Evolutionary conservation across 768 basidiomycete species (phyloP).

Genomic region (Amanita phalloides): DNA sequence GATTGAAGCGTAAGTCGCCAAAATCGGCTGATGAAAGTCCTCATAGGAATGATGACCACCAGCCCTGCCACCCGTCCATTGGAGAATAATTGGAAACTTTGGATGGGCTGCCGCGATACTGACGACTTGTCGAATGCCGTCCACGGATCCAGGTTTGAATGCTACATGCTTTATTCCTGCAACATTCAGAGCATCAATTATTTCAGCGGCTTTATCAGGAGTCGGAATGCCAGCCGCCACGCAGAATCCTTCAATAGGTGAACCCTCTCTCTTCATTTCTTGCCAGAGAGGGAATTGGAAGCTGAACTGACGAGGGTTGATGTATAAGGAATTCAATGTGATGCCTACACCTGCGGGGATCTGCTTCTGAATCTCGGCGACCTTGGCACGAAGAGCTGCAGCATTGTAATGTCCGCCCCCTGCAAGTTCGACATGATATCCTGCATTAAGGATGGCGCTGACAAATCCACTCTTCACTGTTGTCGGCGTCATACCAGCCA

Average conservation of each 20-base stretch:
- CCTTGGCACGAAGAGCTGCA: conserved; percentile 78
- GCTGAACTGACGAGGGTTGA: conserved; percentile 93
- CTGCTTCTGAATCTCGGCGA: conserved; percentile 81
- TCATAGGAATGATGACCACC: conserved; percentile 98
- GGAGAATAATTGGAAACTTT: conserved; percentile 93
- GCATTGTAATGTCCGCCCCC: conserved; percentile 97
- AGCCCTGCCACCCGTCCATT: conserved; percentile 99
- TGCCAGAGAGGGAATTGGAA: conserved; percentile 99
- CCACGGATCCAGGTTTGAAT: conserved; percentile 97
- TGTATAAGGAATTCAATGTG: conserved; percentile 92
- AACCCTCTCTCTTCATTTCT: conserved; percentile 90
- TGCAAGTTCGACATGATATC: conserved; percentile 94
- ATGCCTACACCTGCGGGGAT: conserved; percentile 86
- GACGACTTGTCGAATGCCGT: conserved; percentile 95
- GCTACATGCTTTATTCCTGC: conserved; percentile 94
- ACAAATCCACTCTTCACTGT: conserved; percentile 96
- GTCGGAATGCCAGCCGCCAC: conserved; percentile 96
- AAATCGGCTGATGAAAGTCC: conserved; percentile 95
- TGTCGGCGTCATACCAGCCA: conserved; percentile 97
- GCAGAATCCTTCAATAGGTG: conserved; percentile 98
- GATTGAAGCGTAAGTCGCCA: conserved; percentile 84
- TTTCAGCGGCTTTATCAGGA: conserved; percentile 95
- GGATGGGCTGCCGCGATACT: conserved; percentile 92
- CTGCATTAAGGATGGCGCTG: conserved; percentile 83
- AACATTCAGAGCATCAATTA: conserved; percentile 70